These are phyloP conservation scores for Aspergillus quadrilineatus DNA, from an alignment of 2,329 filamentous ascomycete species.

Conservation along the genomic window DNA sequence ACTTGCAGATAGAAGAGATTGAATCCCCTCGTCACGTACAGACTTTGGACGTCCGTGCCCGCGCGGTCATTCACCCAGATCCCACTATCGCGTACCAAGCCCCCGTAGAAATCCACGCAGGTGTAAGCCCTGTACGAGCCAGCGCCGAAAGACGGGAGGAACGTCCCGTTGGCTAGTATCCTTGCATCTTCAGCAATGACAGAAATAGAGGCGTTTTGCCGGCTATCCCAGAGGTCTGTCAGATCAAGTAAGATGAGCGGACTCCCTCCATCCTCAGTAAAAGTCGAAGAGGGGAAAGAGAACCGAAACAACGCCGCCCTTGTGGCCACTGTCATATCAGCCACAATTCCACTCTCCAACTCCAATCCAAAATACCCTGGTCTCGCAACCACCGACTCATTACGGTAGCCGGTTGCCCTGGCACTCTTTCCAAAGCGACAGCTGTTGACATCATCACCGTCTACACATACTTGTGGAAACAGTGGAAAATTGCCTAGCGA, in stretches of 20 bases:
- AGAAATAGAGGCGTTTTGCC: constrained; percentile 56
- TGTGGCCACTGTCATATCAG: constrained; percentile 67
- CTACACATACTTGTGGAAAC: constrained; percentile 64
- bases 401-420: constrained; percentile 49
- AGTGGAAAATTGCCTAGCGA: constrained; percentile 72
- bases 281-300: constrained; percentile 52
- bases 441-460: constrained; percentile 57
- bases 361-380: constrained; percentile 67
- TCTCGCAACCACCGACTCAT: constrained; percentile 56
- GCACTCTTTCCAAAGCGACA: constrained; percentile 60
- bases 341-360: constrained; percentile 56
- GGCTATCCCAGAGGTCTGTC: constrained; percentile 61
- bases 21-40: constrained; percentile 56
- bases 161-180: constrained; percentile 61
- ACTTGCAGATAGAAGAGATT: constrained; percentile 59
- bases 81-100: constrained; percentile 57
- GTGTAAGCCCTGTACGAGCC: constrained; percentile 62
- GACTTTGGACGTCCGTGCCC: constrained; percentile 51
- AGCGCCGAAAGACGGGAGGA: constrained; percentile 63
- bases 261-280: constrained; percentile 47
- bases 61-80: constrained; percentile 64
- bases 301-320: constrained; percentile 62
- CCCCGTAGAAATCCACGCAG: constrained; percentile 63
- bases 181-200: constrained; percentile 58
- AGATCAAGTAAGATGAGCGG: constrained; percentile 66